These are phyloP conservation scores for Zymoseptoria tritici DNA, from an alignment of 2,329 filamentous ascomycete genomes.

Conservation along the genomic window DNA sequence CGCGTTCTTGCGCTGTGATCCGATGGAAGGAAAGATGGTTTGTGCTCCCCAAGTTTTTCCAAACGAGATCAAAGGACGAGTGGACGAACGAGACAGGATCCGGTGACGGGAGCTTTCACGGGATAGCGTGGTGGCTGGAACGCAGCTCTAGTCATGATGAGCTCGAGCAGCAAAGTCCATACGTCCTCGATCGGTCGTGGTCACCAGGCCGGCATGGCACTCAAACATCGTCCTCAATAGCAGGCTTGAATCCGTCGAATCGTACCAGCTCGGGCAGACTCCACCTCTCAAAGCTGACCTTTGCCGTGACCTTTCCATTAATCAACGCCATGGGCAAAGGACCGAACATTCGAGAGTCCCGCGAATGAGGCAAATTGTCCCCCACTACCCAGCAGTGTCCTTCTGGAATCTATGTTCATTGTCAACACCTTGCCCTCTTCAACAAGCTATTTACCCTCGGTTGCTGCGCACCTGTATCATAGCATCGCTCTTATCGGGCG, in stretches of 20 bases:
- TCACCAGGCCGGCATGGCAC: neutral
- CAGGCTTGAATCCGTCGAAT: constrained; percentile 12
- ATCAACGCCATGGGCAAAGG: constrained; percentile 80
- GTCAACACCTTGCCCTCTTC: neutral
- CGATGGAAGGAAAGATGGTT: neutral
- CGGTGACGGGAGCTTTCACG: neutral
- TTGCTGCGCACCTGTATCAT: constrained; percentile 58
- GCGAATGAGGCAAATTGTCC: constrained; percentile 75
- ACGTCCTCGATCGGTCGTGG: neutral
- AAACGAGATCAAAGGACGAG: neutral
- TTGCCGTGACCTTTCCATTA: constrained; percentile 67
- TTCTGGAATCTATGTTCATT: constrained; percentile 61
- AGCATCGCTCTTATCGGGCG: constrained; percentile 39
- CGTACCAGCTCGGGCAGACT: neutral
- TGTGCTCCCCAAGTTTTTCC: neutral
- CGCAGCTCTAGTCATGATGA: too few relatives aligned
- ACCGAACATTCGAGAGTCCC: constrained; percentile 81
- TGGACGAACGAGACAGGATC: neutral
- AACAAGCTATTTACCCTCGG: neutral
- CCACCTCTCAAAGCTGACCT: constrained; percentile 1
- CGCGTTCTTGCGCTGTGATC: neutral
- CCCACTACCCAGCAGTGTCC: constrained; percentile 90
- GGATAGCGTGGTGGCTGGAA: neutral
- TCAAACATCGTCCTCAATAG: constrained; percentile 12
- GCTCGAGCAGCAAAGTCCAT: too few relatives aligned